Evolutionary conservation across 495 filamentous ascomycete genomes (phyloP).

Genomic region (Podospora tetraspora): DNA sequence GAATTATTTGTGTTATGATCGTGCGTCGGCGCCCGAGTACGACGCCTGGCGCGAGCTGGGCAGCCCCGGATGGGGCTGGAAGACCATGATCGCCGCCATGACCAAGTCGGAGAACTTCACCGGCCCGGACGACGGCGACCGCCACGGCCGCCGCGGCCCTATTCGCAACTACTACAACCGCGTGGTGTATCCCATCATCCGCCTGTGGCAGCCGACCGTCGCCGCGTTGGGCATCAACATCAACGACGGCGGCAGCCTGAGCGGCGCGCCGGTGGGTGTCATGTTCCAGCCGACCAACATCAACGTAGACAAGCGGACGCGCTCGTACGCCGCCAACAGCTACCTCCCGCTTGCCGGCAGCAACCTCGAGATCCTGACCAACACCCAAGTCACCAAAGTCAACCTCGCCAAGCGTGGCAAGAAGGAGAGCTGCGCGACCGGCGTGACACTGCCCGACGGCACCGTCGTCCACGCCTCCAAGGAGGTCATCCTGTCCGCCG

Average conservation of each 20-base stretch:
- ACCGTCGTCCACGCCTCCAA: conserved; percentile 34
- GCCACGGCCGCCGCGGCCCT: conserved; percentile 23
- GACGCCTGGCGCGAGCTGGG: conserved; percentile 54
- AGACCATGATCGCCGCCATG: conserved; percentile 36
- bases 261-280: conserved; percentile 35
- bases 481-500: conserved; percentile 54
- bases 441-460: conserved; percentile 28
- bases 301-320: conserved; percentile 28
- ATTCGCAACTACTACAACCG: conserved; percentile 34
- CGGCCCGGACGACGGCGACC: conserved; percentile 11
- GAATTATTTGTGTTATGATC: conserved; percentile 49
- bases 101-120: conserved; percentile 34
- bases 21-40: conserved; percentile 49
- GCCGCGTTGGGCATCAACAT: conserved; percentile 25
- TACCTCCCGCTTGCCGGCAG: conserved; percentile 23
- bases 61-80: conserved; percentile 51
- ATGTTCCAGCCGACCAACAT: conserved; percentile 38
- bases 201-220: conserved; percentile 29
- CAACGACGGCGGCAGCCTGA: conserved; percentile 33
- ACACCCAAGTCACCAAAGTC: conserved; percentile 21
- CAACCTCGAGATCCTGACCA: conserved; percentile 23
- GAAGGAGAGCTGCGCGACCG: conserved; percentile 15
- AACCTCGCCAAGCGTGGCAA: conserved; percentile 14
- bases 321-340: conserved; percentile 34
- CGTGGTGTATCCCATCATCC: conserved; percentile 25